Base-by-base conservation (phyloP, 2,329 filamentous ascomycete species). In the Rutstroemia sp. region DNA sequence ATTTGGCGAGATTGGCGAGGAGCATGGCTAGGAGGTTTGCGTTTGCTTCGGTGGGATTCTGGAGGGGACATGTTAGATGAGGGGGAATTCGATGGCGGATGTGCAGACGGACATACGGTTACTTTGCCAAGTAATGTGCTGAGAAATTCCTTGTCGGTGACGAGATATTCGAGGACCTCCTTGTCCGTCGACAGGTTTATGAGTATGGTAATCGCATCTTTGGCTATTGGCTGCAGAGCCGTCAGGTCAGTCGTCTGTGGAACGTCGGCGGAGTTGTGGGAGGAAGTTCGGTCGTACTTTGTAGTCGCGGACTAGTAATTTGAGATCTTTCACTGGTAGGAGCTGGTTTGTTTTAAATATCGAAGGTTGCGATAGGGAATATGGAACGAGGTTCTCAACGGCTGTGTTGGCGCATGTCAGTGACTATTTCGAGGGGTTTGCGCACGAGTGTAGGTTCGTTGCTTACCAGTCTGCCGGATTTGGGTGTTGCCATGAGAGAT, bases 401-500 rank as follows among this genome's bases (percentile, higher is more conserved):
- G 92, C 92, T 87, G 10, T 58, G 54, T 8, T 48, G 53, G 45
- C 52, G 58, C 57, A 54, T 56, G 59, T 66, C 52, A 69, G 62
- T 59, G 23, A 49, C 19, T 39, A 42, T 37, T 44, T 38, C 45
- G 30, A 30, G 34, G 47, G 47, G 38, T 21, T 56, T 25, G 27
- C 30, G 30, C 7, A 46, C n/a, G 49, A 42, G 27, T 27, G 16
- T 34, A 12, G 21, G 10, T 19, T 1, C 19, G 62, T 73, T 65
- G 3, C 75, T 34, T 49, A 88, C 85, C 85, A 63, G 92, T 80
- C 70, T 90, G 85, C 65, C 94, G 85, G 62, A 97, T 90, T 70
- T 96, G 88, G 44, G 90, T 90, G 70, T 95, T 96, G 59, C 89
- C 89, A 74, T 95, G 87, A 72, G 89, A 87, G 58, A 97, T 88